Evolutionary conservation across 2,329 filamentous ascomycete genomes (phyloP).

Genomic region (Diaporthe batatas): DNA sequence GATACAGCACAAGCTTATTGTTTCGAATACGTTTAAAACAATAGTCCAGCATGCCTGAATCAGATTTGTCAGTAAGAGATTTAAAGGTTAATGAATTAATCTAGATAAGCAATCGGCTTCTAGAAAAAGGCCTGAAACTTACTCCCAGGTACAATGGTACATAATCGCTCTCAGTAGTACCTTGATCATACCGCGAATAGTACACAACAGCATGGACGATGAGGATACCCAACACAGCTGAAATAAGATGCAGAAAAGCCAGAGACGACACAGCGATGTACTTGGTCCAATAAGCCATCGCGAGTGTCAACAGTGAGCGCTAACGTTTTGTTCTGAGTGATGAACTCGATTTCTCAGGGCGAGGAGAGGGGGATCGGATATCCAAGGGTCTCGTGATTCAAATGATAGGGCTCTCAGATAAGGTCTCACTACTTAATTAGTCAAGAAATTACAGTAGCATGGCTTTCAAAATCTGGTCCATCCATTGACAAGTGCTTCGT

Average conservation of each 20-base stretch:
- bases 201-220: neutral
- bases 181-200: neutral
- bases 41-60: neutral
- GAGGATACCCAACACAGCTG: neutral
- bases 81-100: too few relatives aligned
- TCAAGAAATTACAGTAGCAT: neutral
- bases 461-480: too few relatives aligned
- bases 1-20: neutral
- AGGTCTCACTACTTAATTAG: neutral
- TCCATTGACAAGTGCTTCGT: neutral
- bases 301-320: neutral
- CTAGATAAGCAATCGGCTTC: neutral
- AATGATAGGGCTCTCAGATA: neutral
- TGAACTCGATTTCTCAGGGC: neutral
- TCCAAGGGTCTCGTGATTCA: neutral
- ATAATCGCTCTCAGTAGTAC: neutral
- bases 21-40: neutral
- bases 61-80: neutral
- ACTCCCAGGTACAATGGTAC: neutral
- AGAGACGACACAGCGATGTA: neutral
- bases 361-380: neutral
- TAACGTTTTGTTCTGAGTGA: neutral
- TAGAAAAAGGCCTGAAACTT: neutral
- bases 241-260: neutral
- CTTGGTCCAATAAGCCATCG: neutral